phyloP scores from a whole-genome alignment of 805 yeast species.

The Ogataea nakhonphanomensis region DNA sequence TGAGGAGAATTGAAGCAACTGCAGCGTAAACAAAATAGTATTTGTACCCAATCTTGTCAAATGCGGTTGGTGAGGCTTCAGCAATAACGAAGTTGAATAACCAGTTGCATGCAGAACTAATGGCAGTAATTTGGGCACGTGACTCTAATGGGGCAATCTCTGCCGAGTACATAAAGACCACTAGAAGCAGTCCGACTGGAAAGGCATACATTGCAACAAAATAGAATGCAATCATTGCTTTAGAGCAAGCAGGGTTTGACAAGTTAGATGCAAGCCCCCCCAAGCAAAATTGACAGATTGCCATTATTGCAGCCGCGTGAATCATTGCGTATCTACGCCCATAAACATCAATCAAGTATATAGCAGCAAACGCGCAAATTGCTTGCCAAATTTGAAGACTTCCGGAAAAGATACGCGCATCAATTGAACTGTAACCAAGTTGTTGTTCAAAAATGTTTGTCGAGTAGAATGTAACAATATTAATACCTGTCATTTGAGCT shows the following conservation, averaged over 20 bases:
- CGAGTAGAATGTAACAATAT: constrained; percentile 31
- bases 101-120: constrained; percentile 71
- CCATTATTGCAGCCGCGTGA: constrained; percentile 2
- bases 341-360: constrained; percentile 1
- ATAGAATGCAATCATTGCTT: constrained; percentile 3
- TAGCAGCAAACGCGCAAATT: constrained; percentile 1
- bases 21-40: constrained; percentile 15
- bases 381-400: constrained; percentile 2
- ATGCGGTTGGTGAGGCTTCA: constrained; percentile 41
- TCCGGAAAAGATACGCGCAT: constrained; percentile 3
- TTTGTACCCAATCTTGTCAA: constrained; percentile 53
- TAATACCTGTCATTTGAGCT: constrained; percentile 34
- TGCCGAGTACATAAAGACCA: constrained; percentile 38
- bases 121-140: constrained; percentile 60
- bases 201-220: constrained; percentile 5
- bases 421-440: constrained; percentile 1
- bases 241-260: not conserved
- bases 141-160: constrained; percentile 58
- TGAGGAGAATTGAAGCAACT: not conserved
- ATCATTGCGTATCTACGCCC: constrained; percentile 3
- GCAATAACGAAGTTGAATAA: constrained; percentile 54
- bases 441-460: constrained; percentile 32
- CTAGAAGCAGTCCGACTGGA: constrained; percentile 3
- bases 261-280: not conserved
- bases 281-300: not conserved